phyloP scores from a whole-genome alignment of 2,329 filamentous ascomycete species.

The Leptographium wingfieldii region DNA sequence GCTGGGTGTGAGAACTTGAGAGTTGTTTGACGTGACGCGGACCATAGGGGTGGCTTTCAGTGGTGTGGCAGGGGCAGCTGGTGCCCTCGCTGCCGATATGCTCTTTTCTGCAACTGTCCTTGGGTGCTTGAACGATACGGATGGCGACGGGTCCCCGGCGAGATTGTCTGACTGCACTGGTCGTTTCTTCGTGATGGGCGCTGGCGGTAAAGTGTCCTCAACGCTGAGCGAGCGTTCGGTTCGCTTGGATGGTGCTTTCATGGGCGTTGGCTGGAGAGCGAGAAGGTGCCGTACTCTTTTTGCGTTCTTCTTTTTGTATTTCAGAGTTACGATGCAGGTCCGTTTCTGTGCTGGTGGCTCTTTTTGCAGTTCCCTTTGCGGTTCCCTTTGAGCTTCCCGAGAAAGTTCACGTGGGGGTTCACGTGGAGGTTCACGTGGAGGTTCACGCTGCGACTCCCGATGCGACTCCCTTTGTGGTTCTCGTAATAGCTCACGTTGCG shows the following conservation, averaged over 20 bases:
- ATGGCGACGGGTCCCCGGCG: constrained; percentile 13
- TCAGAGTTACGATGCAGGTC: constrained; percentile 30
- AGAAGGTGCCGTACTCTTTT: constrained; percentile 34
- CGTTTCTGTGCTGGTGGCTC: neutral
- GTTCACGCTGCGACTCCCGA: neutral
- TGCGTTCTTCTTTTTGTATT: constrained; percentile 33
- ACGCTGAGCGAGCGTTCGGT: constrained; percentile 28
- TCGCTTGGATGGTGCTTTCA: constrained; percentile 21
- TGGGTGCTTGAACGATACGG: constrained; percentile 14
- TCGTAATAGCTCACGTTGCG: neutral
- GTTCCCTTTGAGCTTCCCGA: neutral
- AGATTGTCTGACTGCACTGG: constrained; percentile 24
- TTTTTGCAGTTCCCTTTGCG: neutral
- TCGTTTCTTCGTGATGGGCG: constrained; percentile 34
- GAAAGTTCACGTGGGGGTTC: neutral
- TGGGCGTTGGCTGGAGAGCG: constrained; percentile 28
- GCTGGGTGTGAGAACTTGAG: constrained; percentile 38
- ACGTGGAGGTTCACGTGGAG: constrained; percentile 7
- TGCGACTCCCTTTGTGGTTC: neutral
- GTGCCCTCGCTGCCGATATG: constrained; percentile 14
- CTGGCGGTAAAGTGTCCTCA: constrained; percentile 24
- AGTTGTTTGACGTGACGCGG: constrained; percentile 40
- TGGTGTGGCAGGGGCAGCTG: constrained; percentile 35
- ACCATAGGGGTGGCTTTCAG: constrained; percentile 38
- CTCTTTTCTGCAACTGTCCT: constrained; percentile 30